Evolutionary conservation across 1,139 yeast genomes (phyloP).

Genomic region (Casaregolazyma lundiana): DNA sequence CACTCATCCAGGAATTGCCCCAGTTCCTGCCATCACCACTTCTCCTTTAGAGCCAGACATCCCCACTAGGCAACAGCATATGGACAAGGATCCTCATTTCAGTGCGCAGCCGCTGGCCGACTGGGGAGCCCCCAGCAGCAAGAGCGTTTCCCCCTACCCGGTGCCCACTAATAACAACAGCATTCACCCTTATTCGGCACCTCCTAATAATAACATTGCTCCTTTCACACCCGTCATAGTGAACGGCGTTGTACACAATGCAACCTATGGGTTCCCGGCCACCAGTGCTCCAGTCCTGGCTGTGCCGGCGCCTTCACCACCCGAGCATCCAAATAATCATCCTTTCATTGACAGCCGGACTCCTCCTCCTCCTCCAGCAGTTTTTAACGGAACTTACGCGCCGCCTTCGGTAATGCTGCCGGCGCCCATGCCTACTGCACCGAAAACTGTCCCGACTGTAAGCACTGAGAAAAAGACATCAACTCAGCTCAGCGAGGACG

Average conservation of each 20-base stretch:
- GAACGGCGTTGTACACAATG: neutral
- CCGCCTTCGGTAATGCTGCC: neutral
- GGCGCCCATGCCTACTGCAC: slow-evolving; percentile 1
- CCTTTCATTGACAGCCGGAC: neutral
- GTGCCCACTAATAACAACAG: too few relatives aligned
- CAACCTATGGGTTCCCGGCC: neutral
- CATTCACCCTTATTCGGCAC: too few relatives aligned
- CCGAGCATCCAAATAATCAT: neutral
- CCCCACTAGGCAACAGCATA: neutral
- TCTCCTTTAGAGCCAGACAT: slow-evolving; percentile 18
- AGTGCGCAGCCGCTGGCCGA: neutral
- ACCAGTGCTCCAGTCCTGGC: neutral
- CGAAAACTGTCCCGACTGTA: slow-evolving; percentile 5
- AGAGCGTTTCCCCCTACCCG: too few relatives aligned
- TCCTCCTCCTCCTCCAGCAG: neutral
- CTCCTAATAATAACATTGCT: neutral
- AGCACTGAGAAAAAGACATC: neutral
- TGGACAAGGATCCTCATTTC: neutral
- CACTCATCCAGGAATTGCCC: slow-evolving; percentile 26
- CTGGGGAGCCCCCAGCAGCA: too few relatives aligned
- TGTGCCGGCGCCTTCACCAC: neutral
- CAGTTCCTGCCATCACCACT: slow-evolving; percentile 29
- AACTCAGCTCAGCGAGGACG: slow-evolving; percentile 15
- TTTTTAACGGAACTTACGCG: neutral
- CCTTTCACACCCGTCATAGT: neutral